Conservation (phyloP, 306 rosid genomes). For the Mimosa bimucronata region DNA sequence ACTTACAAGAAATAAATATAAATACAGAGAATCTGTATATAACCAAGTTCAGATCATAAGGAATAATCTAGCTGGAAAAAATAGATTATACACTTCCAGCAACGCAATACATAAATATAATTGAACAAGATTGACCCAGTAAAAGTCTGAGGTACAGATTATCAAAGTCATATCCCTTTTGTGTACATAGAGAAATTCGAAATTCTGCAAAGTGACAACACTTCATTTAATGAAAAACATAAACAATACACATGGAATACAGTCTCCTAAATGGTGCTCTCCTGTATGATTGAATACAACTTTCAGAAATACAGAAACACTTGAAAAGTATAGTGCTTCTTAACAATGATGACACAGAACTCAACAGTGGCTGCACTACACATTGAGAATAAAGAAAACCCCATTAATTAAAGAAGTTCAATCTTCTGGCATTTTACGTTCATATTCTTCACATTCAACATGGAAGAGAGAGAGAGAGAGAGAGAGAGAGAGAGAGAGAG, state of each 20-base stretch:
- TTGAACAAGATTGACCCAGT: not conserved
- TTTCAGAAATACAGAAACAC: not conserved
- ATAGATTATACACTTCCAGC: not conserved
- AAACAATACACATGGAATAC: not conserved
- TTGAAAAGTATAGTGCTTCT: not conserved
- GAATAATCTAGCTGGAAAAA: not conserved
- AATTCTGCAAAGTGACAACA: not conserved
- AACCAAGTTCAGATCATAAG: not conserved
- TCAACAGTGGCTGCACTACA: not conserved
- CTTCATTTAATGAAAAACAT: not conserved
- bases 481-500: not conserved
- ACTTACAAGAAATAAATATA: not conserved
- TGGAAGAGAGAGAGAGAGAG: not conserved
- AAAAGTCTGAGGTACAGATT: not conserved
- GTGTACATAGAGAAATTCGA: not conserved
- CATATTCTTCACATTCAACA: not conserved
- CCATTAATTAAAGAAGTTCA: not conserved
- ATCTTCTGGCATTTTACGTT: not conserved
- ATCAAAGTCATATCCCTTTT: not conserved
- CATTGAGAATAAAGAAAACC: not conserved
- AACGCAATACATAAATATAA: not conserved
- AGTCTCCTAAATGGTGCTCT: not conserved
- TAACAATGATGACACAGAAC: not conserved
- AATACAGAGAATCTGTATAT: not conserved
- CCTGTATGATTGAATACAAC: not conserved